Percentiles rank a stretch among this genome's conserved stretches.
These are phyloP conservation scores for Penicillium diatomitis DNA, from an alignment of 495 filamentous ascomycete species.

Conservation along the genomic window DNA sequence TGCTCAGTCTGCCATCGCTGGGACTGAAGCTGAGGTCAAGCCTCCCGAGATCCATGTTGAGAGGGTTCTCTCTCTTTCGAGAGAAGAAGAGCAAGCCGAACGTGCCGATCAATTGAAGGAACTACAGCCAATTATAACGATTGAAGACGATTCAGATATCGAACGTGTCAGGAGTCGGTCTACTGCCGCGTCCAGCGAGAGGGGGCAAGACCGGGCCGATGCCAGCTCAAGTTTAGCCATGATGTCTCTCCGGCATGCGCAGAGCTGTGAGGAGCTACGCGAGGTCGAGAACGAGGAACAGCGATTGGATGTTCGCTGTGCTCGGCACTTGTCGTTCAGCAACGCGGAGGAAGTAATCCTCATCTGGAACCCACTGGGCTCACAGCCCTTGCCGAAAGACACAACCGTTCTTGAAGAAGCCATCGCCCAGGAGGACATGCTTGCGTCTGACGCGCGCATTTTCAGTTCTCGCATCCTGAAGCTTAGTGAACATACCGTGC, in stretches of 20 bases:
- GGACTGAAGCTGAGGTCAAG: conserved; percentile 12
- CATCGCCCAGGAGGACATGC: conserved; percentile 36
- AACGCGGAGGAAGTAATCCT: conserved; percentile 80
- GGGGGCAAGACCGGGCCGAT: conserved; percentile 12
- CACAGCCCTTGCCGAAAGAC: conserved; percentile 24
- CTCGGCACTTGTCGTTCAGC: conserved; percentile 80
- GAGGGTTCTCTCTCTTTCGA: conserved; percentile 12
- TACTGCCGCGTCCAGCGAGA: conserved; percentile 27
- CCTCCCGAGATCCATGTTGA: conserved; percentile 32
- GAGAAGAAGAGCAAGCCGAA: conserved; percentile 12
- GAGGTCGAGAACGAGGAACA: conserved; percentile 11
- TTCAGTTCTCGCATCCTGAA: conserved; percentile 46
- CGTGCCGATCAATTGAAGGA: conserved; percentile 4
- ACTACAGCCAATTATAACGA: conserved; percentile 6
- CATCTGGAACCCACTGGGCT: conserved; percentile 48
- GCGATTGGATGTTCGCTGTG: conserved; percentile 41
- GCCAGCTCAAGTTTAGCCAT: conserved; percentile 14
- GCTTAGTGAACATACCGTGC: conserved; percentile 36
- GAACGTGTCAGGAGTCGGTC: conserved; percentile 26
- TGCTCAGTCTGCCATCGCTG: conserved; percentile 6
- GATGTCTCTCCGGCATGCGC: conserved; percentile 35
- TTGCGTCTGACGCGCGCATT: conserved; percentile 52
- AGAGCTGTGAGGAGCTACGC: conserved; percentile 32
- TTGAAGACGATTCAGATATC: conserved; percentile 22
- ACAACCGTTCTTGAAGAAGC: conserved; percentile 30